Conservation (phyloP, 441 rosid genomes). For the Eutrema salsugineum region DNA sequence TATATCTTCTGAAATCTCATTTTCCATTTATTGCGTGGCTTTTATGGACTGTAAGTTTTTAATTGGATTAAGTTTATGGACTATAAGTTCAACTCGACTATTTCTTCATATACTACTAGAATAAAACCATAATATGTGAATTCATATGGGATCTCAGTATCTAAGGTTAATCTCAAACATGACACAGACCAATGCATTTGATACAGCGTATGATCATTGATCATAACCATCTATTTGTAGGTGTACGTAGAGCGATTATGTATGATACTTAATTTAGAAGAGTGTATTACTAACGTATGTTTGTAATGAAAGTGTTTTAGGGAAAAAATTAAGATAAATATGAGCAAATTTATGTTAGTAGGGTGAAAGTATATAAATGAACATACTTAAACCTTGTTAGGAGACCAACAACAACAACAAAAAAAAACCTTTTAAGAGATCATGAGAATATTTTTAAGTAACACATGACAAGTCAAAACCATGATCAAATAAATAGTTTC, state of each 20-base stretch:
- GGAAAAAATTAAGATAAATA: background rate
- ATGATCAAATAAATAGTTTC: background rate
- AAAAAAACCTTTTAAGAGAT: background rate
- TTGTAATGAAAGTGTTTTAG: background rate
- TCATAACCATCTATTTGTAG: background rate
- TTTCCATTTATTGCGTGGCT: background rate
- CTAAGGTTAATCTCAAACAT: slow-evolving; percentile 6
- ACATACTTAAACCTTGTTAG: background rate
- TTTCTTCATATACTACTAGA: background rate
- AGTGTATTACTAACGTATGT: background rate
- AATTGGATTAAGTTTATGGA: too few species aligned
- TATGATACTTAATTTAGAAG: background rate
- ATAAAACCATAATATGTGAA: background rate
- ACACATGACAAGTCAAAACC: background rate
- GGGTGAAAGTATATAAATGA: background rate
- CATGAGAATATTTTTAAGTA: background rate
- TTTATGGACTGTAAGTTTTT: background rate
- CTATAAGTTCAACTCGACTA: background rate
- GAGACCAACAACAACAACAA: background rate
- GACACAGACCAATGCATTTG: background rate
- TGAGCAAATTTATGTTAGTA: background rate
- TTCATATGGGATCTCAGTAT: background rate
- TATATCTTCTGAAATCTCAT: background rate
- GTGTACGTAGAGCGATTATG: background rate
- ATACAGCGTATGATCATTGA: background rate